Percentiles rank a stretch among this genome's conserved stretches.
These are phyloP conservation scores for Fusarium sp. DNA, from an alignment of 2,329 filamentous ascomycete genomes.

Conservation along the genomic window DNA sequence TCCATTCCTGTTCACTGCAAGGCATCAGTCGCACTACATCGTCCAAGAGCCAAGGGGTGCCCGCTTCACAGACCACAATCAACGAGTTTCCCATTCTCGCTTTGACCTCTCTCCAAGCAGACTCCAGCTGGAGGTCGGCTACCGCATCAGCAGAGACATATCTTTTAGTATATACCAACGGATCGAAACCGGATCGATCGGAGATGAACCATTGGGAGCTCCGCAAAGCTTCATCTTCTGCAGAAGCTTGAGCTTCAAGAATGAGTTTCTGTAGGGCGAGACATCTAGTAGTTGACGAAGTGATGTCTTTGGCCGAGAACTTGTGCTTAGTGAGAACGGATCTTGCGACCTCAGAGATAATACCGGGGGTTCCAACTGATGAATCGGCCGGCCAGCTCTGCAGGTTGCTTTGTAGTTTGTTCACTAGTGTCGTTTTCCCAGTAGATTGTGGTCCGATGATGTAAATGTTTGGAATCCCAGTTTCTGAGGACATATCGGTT, in stretches of 20 bases:
- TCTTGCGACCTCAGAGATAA: not conserved
- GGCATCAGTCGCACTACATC: conserved; percentile 36
- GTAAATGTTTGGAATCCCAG: conserved; percentile 47
- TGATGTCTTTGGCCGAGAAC: not conserved
- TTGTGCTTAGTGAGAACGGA: not conserved
- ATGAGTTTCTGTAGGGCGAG: conserved; percentile 51
- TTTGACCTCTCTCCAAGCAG: conserved; percentile 47
- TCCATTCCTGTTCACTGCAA: conserved; percentile 4
- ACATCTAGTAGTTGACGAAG: not conserved
- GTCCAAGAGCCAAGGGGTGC: conserved; percentile 23
- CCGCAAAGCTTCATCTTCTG: conserved; percentile 42
- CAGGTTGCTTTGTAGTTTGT: conserved; percentile 47
- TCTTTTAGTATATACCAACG: conserved; percentile 53
- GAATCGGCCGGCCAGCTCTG: conserved; percentile 5
- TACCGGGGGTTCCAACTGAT: conserved; percentile 17
- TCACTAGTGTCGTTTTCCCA: conserved; percentile 58
- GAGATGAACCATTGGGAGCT: conserved; percentile 51
- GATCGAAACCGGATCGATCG: conserved; percentile 57
- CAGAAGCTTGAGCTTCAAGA: conserved; percentile 49
- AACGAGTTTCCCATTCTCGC: conserved; percentile 48
- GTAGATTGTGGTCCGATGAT: conserved; percentile 58
- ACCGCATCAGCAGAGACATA: conserved; percentile 47
- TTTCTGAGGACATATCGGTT: not conserved
- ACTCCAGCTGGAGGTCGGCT: conserved; percentile 19
- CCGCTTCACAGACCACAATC: conserved; percentile 53